phyloP scores from a whole-genome alignment of 148 eudicot species.

The Rhododendron mucronatum region DNA sequence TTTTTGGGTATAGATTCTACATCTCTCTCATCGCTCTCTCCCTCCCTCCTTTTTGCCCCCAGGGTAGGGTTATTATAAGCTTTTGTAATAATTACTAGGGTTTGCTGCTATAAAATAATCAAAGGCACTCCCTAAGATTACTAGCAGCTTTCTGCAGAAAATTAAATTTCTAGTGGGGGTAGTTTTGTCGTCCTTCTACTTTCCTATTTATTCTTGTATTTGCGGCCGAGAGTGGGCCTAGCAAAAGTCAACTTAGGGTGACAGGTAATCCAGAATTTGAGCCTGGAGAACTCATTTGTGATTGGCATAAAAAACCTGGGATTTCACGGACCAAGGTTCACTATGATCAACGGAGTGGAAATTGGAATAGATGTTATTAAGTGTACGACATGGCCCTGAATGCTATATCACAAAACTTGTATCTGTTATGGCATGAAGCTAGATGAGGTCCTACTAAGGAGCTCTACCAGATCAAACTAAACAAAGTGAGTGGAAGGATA shows the following conservation, averaged over 20 bases:
- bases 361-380: neutral
- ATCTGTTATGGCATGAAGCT: neutral
- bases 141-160: neutral
- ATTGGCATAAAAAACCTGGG: neutral
- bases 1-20: neutral
- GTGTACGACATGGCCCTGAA: neutral
- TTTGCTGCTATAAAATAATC: neutral
- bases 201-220: neutral
- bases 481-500: neutral
- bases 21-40: neutral
- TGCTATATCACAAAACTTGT: neutral
- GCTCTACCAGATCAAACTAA: neutral
- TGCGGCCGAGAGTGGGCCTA: neutral
- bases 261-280: neutral
- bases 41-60: neutral
- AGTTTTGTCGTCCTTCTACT: neutral
- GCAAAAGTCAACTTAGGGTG: neutral
- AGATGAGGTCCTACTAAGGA: neutral
- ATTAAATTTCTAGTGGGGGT: neutral
- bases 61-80: neutral
- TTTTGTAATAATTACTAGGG: neutral
- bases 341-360: neutral
- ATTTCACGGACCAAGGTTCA: neutral
- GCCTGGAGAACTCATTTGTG: neutral
- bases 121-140: neutral